These are phyloP conservation scores for Ilex aquifolium DNA, from an alignment of 257 asterid genomes.

Conservation along the genomic window DNA sequence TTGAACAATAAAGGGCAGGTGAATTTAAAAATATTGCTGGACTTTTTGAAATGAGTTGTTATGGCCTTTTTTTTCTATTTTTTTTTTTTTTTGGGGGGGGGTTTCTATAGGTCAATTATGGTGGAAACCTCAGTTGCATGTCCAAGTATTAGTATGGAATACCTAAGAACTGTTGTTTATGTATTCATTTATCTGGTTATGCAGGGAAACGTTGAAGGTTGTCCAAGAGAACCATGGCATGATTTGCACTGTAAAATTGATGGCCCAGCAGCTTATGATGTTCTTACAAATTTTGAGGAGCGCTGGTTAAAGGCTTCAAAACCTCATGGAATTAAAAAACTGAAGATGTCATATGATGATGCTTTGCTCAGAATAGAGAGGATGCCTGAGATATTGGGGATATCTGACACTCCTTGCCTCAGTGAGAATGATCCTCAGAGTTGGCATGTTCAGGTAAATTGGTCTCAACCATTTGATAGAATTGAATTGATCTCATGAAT, in stretches of 20 bases:
- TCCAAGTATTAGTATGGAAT: too few relatives aligned
- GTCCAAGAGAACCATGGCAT: slow-evolving; percentile 99
- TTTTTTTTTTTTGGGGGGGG: too few relatives aligned
- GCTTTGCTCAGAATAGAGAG: slow-evolving; percentile 84
- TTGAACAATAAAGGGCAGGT: too few relatives aligned
- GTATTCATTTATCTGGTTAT: slow-evolving; percentile 9
- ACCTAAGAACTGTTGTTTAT: background rate
- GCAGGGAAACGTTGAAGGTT: slow-evolving; percentile 73
- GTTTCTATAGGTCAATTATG: too few relatives aligned
- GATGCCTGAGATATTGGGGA: slow-evolving; percentile 79
- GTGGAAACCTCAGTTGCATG: too few relatives aligned
- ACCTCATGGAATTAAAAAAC: slow-evolving; percentile 81
- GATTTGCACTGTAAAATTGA: slow-evolving; percentile 92
- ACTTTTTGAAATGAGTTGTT: too few relatives aligned
- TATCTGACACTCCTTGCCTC: slow-evolving; percentile 66
- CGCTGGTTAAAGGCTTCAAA: slow-evolving; percentile 91
- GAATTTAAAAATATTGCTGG: too few relatives aligned
- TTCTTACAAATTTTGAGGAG: slow-evolving; percentile 81
- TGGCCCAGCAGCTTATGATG: slow-evolving; percentile 98
- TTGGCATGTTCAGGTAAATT: slow-evolving; percentile 89
- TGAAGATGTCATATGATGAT: slow-evolving; percentile 76
- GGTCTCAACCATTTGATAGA: slow-evolving; percentile 2
- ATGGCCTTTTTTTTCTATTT: too few relatives aligned
- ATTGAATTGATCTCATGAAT: background rate
- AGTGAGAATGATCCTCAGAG: slow-evolving; percentile 63